Evolutionary conservation across 2,329 filamentous ascomycete genomes (phyloP), one percentile per base, ranked within the genome.

Genomic region (Aureobasidium sp.): DNA sequence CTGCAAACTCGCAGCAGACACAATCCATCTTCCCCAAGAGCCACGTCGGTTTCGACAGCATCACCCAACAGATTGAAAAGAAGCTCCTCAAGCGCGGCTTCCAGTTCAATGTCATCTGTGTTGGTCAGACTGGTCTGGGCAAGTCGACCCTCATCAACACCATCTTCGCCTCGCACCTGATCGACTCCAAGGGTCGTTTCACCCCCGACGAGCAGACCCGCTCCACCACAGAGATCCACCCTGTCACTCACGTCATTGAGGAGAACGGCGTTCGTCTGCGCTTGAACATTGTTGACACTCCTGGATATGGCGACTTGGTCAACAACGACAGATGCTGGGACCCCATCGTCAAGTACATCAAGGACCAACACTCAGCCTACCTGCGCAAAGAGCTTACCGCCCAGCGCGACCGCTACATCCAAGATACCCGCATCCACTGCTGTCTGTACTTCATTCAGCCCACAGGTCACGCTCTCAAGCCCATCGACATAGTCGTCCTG

Each of bases 281-380:
- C 72, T 84, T 99, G 73, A 99, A 97, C 85, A 99, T 99, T 73
- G 94, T 99, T 73, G 94, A 99, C 76, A 99, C 94, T 67, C 94
- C 94, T 67, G 94, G 94, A 67, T 99, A 99, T 73, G 94, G 94
- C 74, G 94, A 99, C 73, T 86, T 97, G 74, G 94, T 99, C 79
- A 99, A 99, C 86, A 99, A 99, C 79, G 94, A 99, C 81, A 89
- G 94, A 84, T 99, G 94, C 87, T 99, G 94, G 94, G 94, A 99
- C 75, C 94, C 94, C 67, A 99, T 99, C 76, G 93, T 99, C 84
- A 99, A 99, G 84, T 99, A 99, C 81, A 99, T 99, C 85, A 99
- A 99, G 85, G 94, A 99, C 79, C 94, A 99, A 83, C 94, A 99
- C 84, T 97, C 92, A 59, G 93, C 94, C 72, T 99, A 97, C 82